Percentiles rank a stretch among this genome's conserved stretches.
phyloP scores from a whole-genome alignment of 2,329 filamentous ascomycete species.

The Cordyceps pruinosa region DNA sequence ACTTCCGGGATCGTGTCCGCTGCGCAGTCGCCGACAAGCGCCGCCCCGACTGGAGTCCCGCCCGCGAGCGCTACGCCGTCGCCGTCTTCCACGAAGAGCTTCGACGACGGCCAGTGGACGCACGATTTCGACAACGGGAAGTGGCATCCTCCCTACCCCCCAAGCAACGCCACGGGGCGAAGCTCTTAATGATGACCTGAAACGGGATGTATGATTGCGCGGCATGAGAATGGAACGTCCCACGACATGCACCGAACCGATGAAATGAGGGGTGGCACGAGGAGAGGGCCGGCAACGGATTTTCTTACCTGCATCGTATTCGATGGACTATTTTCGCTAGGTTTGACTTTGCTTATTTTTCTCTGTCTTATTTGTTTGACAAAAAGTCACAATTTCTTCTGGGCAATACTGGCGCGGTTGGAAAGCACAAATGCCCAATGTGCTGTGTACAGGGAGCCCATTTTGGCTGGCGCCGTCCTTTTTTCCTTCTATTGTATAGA shows the following conservation, averaged over 20 bases:
- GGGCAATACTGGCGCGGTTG: not conserved
- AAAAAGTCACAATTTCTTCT: not conserved
- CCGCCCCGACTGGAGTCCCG: too few species aligned
- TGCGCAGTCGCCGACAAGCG: not conserved
- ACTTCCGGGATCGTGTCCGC: not conserved
- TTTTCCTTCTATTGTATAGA: not conserved
- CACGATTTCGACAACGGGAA: conserved; percentile 35
- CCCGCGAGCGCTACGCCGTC: not conserved
- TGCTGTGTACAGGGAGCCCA: not conserved
- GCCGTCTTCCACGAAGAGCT: conserved; percentile 15
- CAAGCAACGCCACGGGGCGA: conserved; percentile 34
- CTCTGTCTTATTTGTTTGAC: not conserved
- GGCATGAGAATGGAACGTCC: not conserved
- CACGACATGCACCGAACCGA: conserved; percentile 2
- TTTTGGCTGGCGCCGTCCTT: not conserved
- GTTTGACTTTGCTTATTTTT: not conserved
- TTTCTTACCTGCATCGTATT: not conserved
- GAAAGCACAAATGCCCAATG: not conserved
- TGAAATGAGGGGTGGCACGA: not conserved
- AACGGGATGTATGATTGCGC: not conserved
- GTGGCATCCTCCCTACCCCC: conserved; percentile 40
- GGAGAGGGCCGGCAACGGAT: not conserved
- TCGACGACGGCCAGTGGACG: conserved; percentile 15
- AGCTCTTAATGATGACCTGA: not conserved
- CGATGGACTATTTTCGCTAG: not conserved